These are phyloP conservation scores for Pyrus communis DNA, from an alignment of 306 rosid species.

Conservation along the genomic window DNA sequence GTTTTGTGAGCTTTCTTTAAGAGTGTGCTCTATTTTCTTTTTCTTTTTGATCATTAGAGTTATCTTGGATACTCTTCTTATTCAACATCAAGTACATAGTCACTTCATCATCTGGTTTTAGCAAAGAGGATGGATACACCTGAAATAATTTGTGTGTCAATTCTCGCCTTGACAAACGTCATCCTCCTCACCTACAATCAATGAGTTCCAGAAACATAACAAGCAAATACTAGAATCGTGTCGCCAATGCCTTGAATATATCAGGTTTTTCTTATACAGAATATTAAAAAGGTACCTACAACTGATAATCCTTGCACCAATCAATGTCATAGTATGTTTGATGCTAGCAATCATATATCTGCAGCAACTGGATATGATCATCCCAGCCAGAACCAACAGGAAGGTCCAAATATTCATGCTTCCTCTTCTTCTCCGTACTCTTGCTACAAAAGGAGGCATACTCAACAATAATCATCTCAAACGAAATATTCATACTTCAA, in stretches of 20 bases:
- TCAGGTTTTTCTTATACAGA: constrained; percentile 3
- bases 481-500: not conserved
- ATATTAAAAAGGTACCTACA: constrained; percentile 53
- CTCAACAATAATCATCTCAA: constrained; percentile 1
- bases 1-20: no score
- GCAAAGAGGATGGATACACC: constrained; percentile 83
- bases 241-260: not conserved
- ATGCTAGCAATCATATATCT: constrained; percentile 77
- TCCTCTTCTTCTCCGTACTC: constrained; percentile 73
- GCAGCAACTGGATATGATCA: constrained; percentile 87
- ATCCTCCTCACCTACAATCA: constrained; percentile 84
- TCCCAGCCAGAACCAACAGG: constrained; percentile 97
- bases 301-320: constrained; percentile 82
- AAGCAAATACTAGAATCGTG: not conserved
- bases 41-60: no score
- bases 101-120: constrained; percentile 64
- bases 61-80: no score
- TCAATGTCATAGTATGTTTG: constrained; percentile 44
- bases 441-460: constrained; percentile 39
- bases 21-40: no score
- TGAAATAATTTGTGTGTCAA: constrained; percentile 6
- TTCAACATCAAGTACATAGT: constrained; percentile 22
- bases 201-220: constrained; percentile 15
- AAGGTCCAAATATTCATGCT: constrained; percentile 45
- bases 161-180: constrained; percentile 60